Percentiles rank a stretch among this genome's conserved stretches.
These are phyloP conservation scores for Xylaria sp. DNA, from an alignment of 2,329 filamentous ascomycete species.

Conservation along the genomic window DNA sequence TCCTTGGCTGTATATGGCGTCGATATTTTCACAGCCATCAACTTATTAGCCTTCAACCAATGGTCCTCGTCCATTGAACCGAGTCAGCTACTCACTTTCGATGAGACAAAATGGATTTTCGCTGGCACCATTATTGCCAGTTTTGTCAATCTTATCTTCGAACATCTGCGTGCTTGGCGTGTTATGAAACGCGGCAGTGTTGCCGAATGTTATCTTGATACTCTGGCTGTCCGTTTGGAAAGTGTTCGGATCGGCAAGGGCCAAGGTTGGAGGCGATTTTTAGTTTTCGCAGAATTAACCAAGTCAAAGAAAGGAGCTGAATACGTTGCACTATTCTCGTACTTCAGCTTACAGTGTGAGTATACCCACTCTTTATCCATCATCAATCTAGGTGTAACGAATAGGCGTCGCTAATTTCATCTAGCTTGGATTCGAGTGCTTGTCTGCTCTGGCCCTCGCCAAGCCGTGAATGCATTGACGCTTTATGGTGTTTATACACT, in stretches of 20 bases:
- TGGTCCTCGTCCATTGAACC: slow-evolving; percentile 90
- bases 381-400: not conserved
- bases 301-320: slow-evolving; percentile 92
- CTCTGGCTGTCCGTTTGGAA: slow-evolving; percentile 84
- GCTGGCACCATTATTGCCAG: slow-evolving; percentile 91
- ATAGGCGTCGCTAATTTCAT: slow-evolving; percentile 38
- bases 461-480: slow-evolving; percentile 89
- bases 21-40: slow-evolving; percentile 93
- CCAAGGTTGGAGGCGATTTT: slow-evolving; percentile 86
- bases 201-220: slow-evolving; percentile 91
- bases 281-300: slow-evolving; percentile 92
- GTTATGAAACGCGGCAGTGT: slow-evolving; percentile 88
- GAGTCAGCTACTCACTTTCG: slow-evolving; percentile 72
- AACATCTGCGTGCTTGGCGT: slow-evolving; percentile 81
- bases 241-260: slow-evolving; percentile 79
- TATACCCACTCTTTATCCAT: slow-evolving; percentile 20
- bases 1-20: slow-evolving; percentile 87
- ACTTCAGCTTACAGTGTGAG: slow-evolving; percentile 78
- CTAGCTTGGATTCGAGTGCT: slow-evolving; percentile 87
- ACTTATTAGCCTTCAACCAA: slow-evolving; percentile 86
- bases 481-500: slow-evolving; percentile 84
- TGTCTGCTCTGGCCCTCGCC: slow-evolving; percentile 90
- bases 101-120: slow-evolving; percentile 94
- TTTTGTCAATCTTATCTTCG: slow-evolving; percentile 81
- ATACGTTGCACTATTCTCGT: slow-evolving; percentile 90